Evolutionary conservation across 495 filamentous ascomycete genomes (phyloP).

Genomic region (Aspergillus bertholletiae): DNA sequence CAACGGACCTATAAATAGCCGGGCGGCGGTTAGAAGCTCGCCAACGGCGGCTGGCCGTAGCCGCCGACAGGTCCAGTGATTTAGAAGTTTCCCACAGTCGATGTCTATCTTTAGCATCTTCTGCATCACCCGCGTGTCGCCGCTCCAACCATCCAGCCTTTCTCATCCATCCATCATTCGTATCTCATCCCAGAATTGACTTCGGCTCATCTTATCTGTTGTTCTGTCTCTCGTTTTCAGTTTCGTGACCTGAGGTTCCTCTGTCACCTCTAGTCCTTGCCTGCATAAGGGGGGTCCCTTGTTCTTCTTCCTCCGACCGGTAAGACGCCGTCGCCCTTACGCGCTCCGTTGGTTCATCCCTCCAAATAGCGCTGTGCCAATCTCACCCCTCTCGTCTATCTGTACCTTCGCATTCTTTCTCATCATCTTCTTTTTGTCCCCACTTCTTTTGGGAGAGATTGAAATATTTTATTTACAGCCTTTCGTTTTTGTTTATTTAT

Average conservation of each 20-base stretch:
- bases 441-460: slow-evolving; percentile 1
- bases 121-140: slow-evolving; percentile 23
- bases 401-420: background rate
- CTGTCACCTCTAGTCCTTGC: background rate
- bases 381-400: slow-evolving; percentile 4
- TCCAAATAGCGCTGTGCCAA: slow-evolving; percentile 3
- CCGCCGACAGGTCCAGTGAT: slow-evolving; percentile 5
- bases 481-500: background rate
- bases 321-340: slow-evolving; percentile 4
- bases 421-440: slow-evolving; percentile 6
- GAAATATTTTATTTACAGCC: background rate
- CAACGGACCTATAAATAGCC: background rate
- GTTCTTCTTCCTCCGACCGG: slow-evolving; percentile 6
- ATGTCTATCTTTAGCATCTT: slow-evolving; percentile 36
- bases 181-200: slow-evolving; percentile 11
- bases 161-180: slow-evolving; percentile 16
- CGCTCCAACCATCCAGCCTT: slow-evolving; percentile 15
- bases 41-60: slow-evolving; percentile 4
- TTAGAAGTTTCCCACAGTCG: slow-evolving; percentile 7
- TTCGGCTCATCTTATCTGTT: slow-evolving; percentile 3
- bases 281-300: slow-evolving; percentile 1
- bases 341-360: slow-evolving; percentile 1
- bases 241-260: slow-evolving; percentile 13
- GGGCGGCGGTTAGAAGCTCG: background rate
- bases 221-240: slow-evolving; percentile 6